A percentile compares a stretch with the other conserved stretches of the same genome.
Evolutionary conservation across 2,329 filamentous ascomycete genomes (phyloP).

Genomic region (Cercospora nicotianae): DNA sequence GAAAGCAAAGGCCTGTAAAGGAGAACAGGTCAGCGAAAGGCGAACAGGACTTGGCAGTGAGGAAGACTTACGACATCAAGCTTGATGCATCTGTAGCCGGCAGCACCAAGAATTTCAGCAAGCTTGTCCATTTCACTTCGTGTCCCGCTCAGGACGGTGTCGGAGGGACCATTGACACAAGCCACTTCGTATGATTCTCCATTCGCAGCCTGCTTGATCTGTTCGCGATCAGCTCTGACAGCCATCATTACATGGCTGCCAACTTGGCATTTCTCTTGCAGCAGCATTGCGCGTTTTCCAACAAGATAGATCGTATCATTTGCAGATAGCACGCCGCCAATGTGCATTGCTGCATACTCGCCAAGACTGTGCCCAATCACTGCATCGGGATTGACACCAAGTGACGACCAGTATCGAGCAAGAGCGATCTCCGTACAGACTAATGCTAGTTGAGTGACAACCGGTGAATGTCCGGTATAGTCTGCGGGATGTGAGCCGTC

Average conservation of each 20-base stretch:
- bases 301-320: conserved; percentile 39
- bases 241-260: conserved; percentile 35
- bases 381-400: conserved; percentile 33
- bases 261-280: conserved; percentile 31
- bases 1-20: conserved; percentile 31
- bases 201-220: conserved; percentile 15
- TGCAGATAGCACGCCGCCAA: conserved; percentile 41
- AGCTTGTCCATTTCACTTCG: conserved; percentile 20
- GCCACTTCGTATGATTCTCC: conserved; percentile 23
- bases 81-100: conserved; percentile 17
- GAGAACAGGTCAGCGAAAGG: conserved; percentile 29
- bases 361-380: conserved; percentile 41
- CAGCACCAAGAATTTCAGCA: conserved; percentile 10
- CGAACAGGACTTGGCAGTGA: conserved; percentile 34
- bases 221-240: conserved; percentile 14
- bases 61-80: conserved; percentile 35
- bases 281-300: conserved; percentile 38
- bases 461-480: conserved; percentile 16
- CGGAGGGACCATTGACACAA: conserved; percentile 32
- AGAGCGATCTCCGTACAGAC: conserved; percentile 48
- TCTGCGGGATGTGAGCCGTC: conserved; percentile 16
- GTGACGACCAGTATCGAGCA: conserved; percentile 27
- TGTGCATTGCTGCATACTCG: conserved; percentile 44
- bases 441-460: conserved; percentile 42
- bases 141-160: conserved; percentile 32